Evolutionary conservation across 352 stramenopile species (phyloP), one percentile per base, ranked within the genome.

Genomic region (Globisporangium spiculum): DNA sequence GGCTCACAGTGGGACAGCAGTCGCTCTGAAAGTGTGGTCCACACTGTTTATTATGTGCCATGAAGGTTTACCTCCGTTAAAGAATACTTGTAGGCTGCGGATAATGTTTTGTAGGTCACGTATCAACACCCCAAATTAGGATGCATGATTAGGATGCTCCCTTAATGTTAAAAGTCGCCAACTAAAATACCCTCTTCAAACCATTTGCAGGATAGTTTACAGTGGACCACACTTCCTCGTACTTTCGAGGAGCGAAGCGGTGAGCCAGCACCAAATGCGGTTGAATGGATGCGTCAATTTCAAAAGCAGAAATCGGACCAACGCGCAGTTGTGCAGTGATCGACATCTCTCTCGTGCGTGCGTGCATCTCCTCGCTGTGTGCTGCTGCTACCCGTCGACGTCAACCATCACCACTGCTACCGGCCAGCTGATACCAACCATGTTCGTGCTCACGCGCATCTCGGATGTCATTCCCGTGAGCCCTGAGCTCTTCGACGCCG

Each of bases 381-480:
- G 30, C 20, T 30, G 30, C 32, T 32, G 2, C 32, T 44, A 14
- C 56, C 7, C 54, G 16, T 7, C 38, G 16, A n/a, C 44, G 56
- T 20, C 12, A 3, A 10, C 18, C 16, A 52, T 4, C 14, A 26
- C 50, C 3, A 50, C 60, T 14, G 20, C 14, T 14, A 41, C 4
- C 24, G 53, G 55, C 27, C 14, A 41, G 4, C 27, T 32, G 27
- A 32, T 34, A 24, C 0, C 36, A 32, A 71, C 14, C 9, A 96
- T 96, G 88, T 96, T 96, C 62, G 88, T 94, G 62, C 74, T 96
- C 16, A 91, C 86, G 61, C 88, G 88, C 66, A 80, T 96, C 66
- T 93, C 88, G 57, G 88, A 96, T 72, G 86, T 96, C 68, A 94
- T 96, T 57, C 86, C 87, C 14, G 83, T 96, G 73, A 83, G 77